These are phyloP conservation scores for Ganoderma lingzhi DNA, from an alignment of 1,284 basidiomycete genomes.

Conservation along the genomic window DNA sequence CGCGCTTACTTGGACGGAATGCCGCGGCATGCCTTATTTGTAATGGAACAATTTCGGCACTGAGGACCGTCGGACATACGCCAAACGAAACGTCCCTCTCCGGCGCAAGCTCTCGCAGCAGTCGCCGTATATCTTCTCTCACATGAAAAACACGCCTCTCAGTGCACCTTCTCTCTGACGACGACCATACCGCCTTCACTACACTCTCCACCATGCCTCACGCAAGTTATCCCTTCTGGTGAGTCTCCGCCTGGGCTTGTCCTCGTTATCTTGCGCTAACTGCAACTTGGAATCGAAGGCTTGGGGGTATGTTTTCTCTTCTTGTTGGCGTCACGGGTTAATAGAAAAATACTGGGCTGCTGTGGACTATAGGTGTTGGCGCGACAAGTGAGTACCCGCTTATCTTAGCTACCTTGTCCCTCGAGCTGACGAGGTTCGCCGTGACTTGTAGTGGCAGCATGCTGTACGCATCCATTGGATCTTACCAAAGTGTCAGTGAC, in stretches of 20 bases:
- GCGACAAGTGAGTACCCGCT: conserved; percentile 69
- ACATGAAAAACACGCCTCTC: conserved; percentile 29
- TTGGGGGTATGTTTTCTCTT: conserved; percentile 65
- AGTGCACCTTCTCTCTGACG: conserved; percentile 25
- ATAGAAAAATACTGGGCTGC: neutral
- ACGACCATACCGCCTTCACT: conserved; percentile 4
- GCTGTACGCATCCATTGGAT: conserved; percentile 87
- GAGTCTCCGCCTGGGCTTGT: conserved; percentile 36
- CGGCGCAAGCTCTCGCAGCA: neutral
- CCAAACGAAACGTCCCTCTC: neutral
- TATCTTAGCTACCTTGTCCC: conserved; percentile 9
- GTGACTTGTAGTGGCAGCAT: conserved; percentile 75
- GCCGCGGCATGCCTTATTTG: conserved; percentile 15
- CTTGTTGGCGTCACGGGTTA: neutral
- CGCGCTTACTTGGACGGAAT: neutral
- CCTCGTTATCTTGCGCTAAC: conserved; percentile 16
- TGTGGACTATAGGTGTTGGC: conserved; percentile 62
- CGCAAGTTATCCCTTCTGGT: conserved; percentile 70
- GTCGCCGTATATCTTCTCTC: conserved; percentile 17
- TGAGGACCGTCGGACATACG: conserved; percentile 20
- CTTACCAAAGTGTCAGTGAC: conserved; percentile 82
- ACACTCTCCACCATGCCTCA: conserved; percentile 37
- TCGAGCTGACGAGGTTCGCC: conserved; percentile 21
- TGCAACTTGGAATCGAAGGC: conserved; percentile 49
- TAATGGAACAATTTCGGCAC: conserved; percentile 20